Percentiles rank a stretch among this genome's conserved stretches.
Conservation (phyloP, 2,329 filamentous ascomycete genomes). For the Aspergillus candidus region DNA sequence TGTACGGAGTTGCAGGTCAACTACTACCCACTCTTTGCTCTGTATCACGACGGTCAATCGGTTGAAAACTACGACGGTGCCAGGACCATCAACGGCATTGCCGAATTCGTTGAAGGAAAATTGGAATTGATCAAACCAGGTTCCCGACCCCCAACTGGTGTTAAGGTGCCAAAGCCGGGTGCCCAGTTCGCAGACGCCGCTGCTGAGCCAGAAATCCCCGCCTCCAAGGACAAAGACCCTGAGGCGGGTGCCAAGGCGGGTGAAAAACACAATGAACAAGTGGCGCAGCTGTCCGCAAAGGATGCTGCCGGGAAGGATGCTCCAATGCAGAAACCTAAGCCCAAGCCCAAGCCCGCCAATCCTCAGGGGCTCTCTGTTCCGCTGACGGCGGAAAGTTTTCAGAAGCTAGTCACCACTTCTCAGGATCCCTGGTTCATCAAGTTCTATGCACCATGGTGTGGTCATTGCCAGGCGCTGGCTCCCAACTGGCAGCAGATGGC, state of each 20-base stretch:
- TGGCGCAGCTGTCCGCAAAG: slow-evolving; percentile 19
- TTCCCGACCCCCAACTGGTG: slow-evolving; percentile 61
- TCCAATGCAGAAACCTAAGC: slow-evolving; percentile 38
- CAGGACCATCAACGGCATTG: slow-evolving; percentile 62
- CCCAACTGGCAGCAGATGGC: slow-evolving; percentile 85
- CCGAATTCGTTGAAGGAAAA: slow-evolving; percentile 65
- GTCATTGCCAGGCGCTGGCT: slow-evolving; percentile 88
- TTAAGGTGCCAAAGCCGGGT: slow-evolving; percentile 66
- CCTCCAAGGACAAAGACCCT: slow-evolving; percentile 40
- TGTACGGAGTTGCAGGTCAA: slow-evolving; percentile 63
- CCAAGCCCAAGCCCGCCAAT: slow-evolving; percentile 58
- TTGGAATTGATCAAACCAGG: slow-evolving; percentile 76
- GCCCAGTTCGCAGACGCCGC: slow-evolving; percentile 47
- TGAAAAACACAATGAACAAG: slow-evolving; percentile 39
- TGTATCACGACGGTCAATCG: slow-evolving; percentile 73
- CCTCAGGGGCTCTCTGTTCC: slow-evolving; percentile 66
- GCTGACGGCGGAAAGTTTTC: slow-evolving; percentile 79
- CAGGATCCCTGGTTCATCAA: slow-evolving; percentile 97
- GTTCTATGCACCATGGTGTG: slow-evolving; percentile 97
- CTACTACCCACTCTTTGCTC: slow-evolving; percentile 68
- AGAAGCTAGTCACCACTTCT: slow-evolving; percentile 75
- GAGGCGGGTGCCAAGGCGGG: slow-evolving; percentile 34
- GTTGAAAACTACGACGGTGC: slow-evolving; percentile 59
- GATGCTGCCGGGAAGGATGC: slow-evolving; percentile 30
- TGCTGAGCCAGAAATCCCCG: slow-evolving; percentile 32